phyloP scores from a whole-genome alignment of 495 filamentous ascomycete species.

The Hypoxylon intermedium region DNA sequence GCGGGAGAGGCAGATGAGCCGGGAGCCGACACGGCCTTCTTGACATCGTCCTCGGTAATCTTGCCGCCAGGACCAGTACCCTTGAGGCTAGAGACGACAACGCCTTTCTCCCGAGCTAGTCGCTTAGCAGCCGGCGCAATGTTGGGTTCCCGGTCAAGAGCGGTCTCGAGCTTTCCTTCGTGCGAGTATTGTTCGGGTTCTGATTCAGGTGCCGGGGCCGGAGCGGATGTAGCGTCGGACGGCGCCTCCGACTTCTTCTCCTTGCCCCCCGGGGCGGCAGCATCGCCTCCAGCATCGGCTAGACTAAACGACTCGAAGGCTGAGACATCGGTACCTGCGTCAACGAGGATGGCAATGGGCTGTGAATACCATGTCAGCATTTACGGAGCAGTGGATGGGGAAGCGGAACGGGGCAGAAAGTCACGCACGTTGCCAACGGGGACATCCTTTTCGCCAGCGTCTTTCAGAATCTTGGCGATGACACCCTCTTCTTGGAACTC shows the following conservation, averaged over 20 bases:
- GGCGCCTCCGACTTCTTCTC: slow-evolving; percentile 62
- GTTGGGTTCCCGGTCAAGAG: slow-evolving; percentile 78
- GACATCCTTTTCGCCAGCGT: slow-evolving; percentile 92
- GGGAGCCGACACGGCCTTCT: slow-evolving; percentile 66
- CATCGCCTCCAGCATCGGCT: slow-evolving; percentile 88
- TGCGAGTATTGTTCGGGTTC: slow-evolving; percentile 74
- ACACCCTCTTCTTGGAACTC: slow-evolving; percentile 99
- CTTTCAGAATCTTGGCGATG: slow-evolving; percentile 92
- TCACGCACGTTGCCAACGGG: slow-evolving; percentile 88
- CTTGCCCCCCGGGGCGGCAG: slow-evolving; percentile 66
- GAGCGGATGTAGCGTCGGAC: slow-evolving; percentile 63
- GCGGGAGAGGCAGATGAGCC: slow-evolving; percentile 61
- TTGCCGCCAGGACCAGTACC: slow-evolving; percentile 85
- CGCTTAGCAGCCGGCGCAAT: slow-evolving; percentile 78
- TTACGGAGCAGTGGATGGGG: slow-evolving; percentile 37
- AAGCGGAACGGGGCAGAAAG: slow-evolving; percentile 21
- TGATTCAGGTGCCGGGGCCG: slow-evolving; percentile 64
- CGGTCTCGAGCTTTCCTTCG: slow-evolving; percentile 79
- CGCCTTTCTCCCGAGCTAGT: slow-evolving; percentile 84
- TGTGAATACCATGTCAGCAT: slow-evolving; percentile 55
- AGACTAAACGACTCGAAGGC: slow-evolving; percentile 88
- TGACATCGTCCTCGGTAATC: slow-evolving; percentile 90
- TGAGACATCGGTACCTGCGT: slow-evolving; percentile 83
- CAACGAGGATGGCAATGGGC: slow-evolving; percentile 96
- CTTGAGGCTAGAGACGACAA: slow-evolving; percentile 80